Evolutionary conservation across 345 rosid species (phyloP).

Genomic region (Hibiscus tridactylites): DNA sequence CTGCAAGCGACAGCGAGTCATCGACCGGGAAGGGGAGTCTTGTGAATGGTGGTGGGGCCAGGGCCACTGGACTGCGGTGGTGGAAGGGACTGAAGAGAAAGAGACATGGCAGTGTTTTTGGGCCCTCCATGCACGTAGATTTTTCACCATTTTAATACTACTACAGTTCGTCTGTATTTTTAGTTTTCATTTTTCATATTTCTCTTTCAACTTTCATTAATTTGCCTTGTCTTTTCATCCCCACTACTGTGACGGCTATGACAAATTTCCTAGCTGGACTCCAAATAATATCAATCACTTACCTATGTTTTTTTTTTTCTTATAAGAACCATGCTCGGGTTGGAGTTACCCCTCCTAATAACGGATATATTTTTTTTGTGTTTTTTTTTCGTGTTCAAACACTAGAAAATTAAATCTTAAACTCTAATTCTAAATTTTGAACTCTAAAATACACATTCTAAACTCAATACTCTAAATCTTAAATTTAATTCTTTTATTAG

Average conservation of each 20-base stretch:
- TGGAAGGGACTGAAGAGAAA: conserved; percentile 5
- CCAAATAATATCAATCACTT: background rate
- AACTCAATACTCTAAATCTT: too few relatives aligned
- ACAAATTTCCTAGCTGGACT: background rate
- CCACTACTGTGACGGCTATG: background rate
- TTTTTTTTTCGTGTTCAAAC: too few relatives aligned
- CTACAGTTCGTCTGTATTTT: background rate
- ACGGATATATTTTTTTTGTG: too few relatives aligned
- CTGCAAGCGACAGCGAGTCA: background rate
- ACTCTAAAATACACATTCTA: too few relatives aligned
- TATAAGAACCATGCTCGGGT: too few relatives aligned
- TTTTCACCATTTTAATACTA: background rate
- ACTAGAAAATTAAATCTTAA: too few relatives aligned
- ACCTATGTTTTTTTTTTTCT: background rate
- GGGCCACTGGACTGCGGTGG: conserved; percentile 1
- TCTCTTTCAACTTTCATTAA: background rate
- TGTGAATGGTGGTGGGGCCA: background rate
- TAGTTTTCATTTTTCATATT: background rate
- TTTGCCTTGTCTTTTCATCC: background rate
- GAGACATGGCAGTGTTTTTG: conserved; percentile 2
- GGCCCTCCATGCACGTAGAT: conserved; percentile 16
- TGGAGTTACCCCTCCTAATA: too few relatives aligned
- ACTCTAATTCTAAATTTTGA: too few relatives aligned
- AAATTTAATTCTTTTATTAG: too few relatives aligned
- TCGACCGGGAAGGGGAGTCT: background rate